Conservation (phyloP, 2,329 filamentous ascomycete genomes). For the Cercospora brassicicola region DNA sequence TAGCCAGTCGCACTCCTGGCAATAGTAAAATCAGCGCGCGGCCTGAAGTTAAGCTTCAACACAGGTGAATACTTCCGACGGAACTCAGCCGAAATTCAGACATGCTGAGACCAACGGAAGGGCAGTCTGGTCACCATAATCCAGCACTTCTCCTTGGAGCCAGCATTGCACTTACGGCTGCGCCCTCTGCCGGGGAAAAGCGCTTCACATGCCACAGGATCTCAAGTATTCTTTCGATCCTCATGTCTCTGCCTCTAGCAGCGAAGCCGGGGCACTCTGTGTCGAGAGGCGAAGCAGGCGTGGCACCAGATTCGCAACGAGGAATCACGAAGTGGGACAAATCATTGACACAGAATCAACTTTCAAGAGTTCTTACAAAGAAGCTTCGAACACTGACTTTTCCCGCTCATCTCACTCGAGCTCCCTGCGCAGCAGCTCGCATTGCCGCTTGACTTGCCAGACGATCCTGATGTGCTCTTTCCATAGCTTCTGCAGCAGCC, state of each 20-base stretch:
- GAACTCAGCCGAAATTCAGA: not conserved
- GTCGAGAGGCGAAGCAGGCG: not conserved
- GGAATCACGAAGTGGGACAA: not conserved
- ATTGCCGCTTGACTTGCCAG: not conserved
- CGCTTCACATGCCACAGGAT: not conserved
- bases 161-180: not conserved
- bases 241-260: not conserved
- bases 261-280: too few relatives aligned
- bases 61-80: not conserved
- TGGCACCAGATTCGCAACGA: not conserved
- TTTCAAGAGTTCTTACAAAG: not conserved
- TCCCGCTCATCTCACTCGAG: not conserved
- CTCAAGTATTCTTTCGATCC: not conserved
- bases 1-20: not conserved
- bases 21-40: not conserved
- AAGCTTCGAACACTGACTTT: not conserved
- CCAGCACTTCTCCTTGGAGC: not conserved
- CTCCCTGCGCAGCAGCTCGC: constrained; percentile 6
- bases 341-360: not conserved
- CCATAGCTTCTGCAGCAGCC: constrained; percentile 10
- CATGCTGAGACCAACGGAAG: not conserved
- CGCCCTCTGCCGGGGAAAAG: not conserved
- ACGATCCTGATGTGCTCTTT: constrained; percentile 7
- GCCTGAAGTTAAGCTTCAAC: not conserved
- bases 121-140: not conserved